Percentiles rank a stretch among this genome's conserved stretches.
phyloP scores from a whole-genome alignment of 768 basidiomycete species.

The Trametes villosa region DNA sequence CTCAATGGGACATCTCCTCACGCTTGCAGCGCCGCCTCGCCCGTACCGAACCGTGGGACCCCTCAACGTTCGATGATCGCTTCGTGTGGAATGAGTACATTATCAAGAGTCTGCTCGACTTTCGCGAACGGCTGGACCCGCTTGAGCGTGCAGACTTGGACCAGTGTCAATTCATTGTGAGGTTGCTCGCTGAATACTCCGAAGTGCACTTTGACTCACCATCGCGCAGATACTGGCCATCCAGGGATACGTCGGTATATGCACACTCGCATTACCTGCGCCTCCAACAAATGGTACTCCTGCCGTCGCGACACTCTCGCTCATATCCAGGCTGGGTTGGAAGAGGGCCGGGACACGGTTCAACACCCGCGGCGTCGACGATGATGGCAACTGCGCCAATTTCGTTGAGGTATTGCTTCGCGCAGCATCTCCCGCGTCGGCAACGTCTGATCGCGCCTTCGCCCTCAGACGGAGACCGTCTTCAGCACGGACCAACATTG shows the following conservation, averaged over 20 bases:
- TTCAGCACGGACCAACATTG: slow-evolving; percentile 86
- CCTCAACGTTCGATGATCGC: slow-evolving; percentile 69
- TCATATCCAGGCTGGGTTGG: slow-evolving; percentile 91
- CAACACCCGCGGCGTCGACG: slow-evolving; percentile 95
- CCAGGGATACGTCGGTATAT: slow-evolving; percentile 91
- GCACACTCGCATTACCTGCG: slow-evolving; percentile 74
- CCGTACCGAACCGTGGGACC: slow-evolving; percentile 46
- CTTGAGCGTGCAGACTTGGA: slow-evolving; percentile 78
- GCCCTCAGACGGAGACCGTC: slow-evolving; percentile 81
- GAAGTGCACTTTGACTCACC: background rate
- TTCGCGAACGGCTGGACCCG: slow-evolving; percentile 76
- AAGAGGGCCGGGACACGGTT: slow-evolving; percentile 97
- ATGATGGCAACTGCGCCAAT: slow-evolving; percentile 93
- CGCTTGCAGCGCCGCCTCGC: slow-evolving; percentile 70
- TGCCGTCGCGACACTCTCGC: slow-evolving; percentile 70
- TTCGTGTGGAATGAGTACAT: slow-evolving; percentile 98
- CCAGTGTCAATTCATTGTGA: slow-evolving; percentile 80
- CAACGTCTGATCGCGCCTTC: slow-evolving; percentile 19
- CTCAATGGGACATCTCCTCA: slow-evolving; percentile 89
- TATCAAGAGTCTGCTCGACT: slow-evolving; percentile 84
- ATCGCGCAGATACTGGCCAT: slow-evolving; percentile 75
- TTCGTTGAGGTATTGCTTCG: slow-evolving; percentile 80
- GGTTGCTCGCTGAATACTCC: slow-evolving; percentile 35
- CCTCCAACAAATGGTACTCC: slow-evolving; percentile 78
- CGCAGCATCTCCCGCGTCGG: background rate